Conservation (phyloP, 805 yeast genomes). For the Cyberlindnera lachancei region DNA sequence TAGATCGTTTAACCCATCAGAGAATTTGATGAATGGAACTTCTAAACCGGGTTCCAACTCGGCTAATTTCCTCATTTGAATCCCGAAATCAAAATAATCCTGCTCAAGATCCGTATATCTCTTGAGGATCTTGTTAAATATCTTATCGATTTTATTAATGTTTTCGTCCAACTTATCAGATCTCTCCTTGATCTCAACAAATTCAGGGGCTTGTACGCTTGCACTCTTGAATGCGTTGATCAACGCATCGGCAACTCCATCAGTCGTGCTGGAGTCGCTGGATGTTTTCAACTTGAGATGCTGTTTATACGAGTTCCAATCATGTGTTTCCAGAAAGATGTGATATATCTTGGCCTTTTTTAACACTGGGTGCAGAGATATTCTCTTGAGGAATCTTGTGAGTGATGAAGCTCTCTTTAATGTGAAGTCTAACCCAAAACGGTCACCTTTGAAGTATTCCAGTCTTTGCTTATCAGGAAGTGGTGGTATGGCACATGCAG, state of each 20-base stretch:
- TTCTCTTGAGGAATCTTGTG: constrained; percentile 64
- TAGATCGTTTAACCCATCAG: constrained; percentile 38
- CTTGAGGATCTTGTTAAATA: constrained; percentile 64
- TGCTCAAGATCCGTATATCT: constrained; percentile 65
- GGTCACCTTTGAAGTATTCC: constrained; percentile 89
- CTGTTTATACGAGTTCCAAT: constrained; percentile 64
- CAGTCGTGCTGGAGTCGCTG: constrained; percentile 28
- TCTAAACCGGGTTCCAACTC: constrained; percentile 40
- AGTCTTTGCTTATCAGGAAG: constrained; percentile 87
- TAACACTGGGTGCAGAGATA: constrained; percentile 67
- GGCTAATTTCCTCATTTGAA: constrained; percentile 63
- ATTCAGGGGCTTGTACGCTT: constrained; percentile 61
- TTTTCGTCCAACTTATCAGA: constrained; percentile 82
- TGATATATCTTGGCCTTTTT: constrained; percentile 64
- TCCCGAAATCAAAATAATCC: constrained; percentile 66
- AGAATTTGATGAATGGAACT: constrained; percentile 33
- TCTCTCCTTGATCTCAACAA: constrained; percentile 74
- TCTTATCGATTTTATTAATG: constrained; percentile 66
- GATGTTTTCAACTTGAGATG: constrained; percentile 34
- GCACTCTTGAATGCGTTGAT: constrained; percentile 90
- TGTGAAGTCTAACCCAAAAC: constrained; percentile 82
- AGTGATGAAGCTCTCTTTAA: constrained; percentile 74
- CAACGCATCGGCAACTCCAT: constrained; percentile 81
- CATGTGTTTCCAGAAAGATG: constrained; percentile 63
- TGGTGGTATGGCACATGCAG: constrained; percentile 86